phyloP scores from a whole-genome alignment of 2,329 filamentous ascomycete genomes.

The Pseudogymnoascus sp. region DNA sequence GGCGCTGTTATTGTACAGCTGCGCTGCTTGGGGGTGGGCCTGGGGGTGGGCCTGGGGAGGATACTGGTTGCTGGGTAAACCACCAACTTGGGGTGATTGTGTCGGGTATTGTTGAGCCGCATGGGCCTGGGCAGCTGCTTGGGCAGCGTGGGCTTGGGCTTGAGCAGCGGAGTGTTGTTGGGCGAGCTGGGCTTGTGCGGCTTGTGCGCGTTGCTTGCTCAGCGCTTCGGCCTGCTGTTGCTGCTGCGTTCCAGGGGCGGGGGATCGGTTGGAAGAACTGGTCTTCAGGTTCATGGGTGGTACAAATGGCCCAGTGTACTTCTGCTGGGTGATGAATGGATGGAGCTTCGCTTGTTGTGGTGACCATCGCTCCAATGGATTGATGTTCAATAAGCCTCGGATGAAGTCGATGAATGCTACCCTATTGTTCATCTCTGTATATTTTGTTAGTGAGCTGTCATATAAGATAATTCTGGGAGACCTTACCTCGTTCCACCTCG shows the following conservation, averaged over 20 bases:
- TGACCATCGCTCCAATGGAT: slow-evolving; percentile 93
- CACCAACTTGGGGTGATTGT: slow-evolving; percentile 20
- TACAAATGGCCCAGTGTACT: slow-evolving; percentile 92
- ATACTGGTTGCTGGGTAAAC: slow-evolving; percentile 43
- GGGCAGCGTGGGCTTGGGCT: slow-evolving; percentile 58
- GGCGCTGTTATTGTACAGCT: slow-evolving; percentile 72
- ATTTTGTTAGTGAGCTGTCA: slow-evolving; percentile 14
- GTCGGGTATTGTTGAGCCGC: slow-evolving; percentile 26
- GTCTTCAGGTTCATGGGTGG: slow-evolving; percentile 95
- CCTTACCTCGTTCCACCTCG: slow-evolving; percentile 87
- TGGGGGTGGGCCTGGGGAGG: slow-evolving; percentile 38
- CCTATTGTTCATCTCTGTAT: slow-evolving; percentile 92
- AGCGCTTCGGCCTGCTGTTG: slow-evolving; percentile 91
- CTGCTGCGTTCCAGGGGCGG: slow-evolving; percentile 87
- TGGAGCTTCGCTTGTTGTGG: slow-evolving; percentile 96
- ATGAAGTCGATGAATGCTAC: slow-evolving; percentile 98
- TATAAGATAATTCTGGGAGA: slow-evolving; percentile 8
- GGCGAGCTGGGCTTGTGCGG: slow-evolving; percentile 47
- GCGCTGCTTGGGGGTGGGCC: slow-evolving; percentile 39
- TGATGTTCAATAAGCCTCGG: slow-evolving; percentile 84
- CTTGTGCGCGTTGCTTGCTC: slow-evolving; percentile 80
- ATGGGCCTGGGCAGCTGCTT: slow-evolving; percentile 57
- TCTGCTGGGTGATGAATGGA: slow-evolving; percentile 97
- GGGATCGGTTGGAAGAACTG: slow-evolving; percentile 75
- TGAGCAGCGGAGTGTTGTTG: slow-evolving; percentile 32